A percentile compares a stretch with the other conserved stretches of the same genome.
Conservation (phyloP, 768 basidiomycete species). For the Melanogaster broomeanus region DNA sequence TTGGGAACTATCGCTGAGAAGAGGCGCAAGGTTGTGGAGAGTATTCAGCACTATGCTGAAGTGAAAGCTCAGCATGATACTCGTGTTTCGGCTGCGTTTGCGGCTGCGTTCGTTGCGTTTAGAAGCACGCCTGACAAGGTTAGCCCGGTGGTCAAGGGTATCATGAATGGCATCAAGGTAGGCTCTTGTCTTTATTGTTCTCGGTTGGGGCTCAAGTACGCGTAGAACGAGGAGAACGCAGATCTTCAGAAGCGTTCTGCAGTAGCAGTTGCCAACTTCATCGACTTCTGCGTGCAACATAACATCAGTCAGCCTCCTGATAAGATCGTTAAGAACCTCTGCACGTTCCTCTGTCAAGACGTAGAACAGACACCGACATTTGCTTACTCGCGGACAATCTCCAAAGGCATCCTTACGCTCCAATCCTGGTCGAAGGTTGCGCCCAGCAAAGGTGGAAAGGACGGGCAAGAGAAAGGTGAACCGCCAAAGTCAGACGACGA, state of each 20-base stretch:
- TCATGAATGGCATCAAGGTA: slow-evolving; percentile 98
- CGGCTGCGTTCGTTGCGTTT: slow-evolving; percentile 88
- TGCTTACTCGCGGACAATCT: slow-evolving; percentile 56
- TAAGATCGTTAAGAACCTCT: slow-evolving; percentile 96
- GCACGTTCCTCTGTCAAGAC: slow-evolving; percentile 95
- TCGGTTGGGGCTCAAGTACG: slow-evolving; percentile 6
- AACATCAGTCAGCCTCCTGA: slow-evolving; percentile 83
- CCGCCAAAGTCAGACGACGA: slow-evolving; percentile 50
- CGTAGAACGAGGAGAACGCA: slow-evolving; percentile 82
- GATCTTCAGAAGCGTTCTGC: slow-evolving; percentile 91
- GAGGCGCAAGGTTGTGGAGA: slow-evolving; percentile 62
- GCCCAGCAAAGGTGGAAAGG: slow-evolving; percentile 37
- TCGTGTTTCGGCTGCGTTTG: slow-evolving; percentile 86
- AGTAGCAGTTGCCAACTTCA: slow-evolving; percentile 80
- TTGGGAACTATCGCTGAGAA: slow-evolving; percentile 75
- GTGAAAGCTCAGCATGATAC: slow-evolving; percentile 85
- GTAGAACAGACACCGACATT: slow-evolving; percentile 89
- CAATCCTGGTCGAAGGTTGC: slow-evolving; percentile 42
- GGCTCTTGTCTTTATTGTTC: slow-evolving; percentile 13
- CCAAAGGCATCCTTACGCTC: slow-evolving; percentile 80
- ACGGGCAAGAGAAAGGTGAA: slow-evolving; percentile 45
- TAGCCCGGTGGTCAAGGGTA: slow-evolving; percentile 92
- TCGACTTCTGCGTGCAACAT: slow-evolving; percentile 78
- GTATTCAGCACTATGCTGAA: slow-evolving; percentile 78
- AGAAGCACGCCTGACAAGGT: slow-evolving; percentile 88